phyloP scores from a whole-genome alignment of 257 asterid species.

The Nicotiana paniculata region DNA sequence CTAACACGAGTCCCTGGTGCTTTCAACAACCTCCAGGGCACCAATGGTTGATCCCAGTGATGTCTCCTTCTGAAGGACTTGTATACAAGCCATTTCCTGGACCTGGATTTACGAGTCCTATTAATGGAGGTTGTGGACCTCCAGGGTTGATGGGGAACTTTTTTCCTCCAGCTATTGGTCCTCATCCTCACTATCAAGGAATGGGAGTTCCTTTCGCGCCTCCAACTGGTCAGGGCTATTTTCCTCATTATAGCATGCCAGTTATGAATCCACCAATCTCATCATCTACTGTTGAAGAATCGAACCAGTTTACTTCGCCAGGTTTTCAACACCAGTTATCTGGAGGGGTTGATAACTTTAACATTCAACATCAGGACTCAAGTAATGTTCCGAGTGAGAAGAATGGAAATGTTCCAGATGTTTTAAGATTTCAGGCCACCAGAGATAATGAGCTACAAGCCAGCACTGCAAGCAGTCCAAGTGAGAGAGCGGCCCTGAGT shows the following conservation, averaged over 20 bases:
- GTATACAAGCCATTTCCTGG: slow-evolving; percentile 80
- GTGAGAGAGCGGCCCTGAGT: slow-evolving; percentile 20
- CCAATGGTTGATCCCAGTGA: slow-evolving; percentile 83
- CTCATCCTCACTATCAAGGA: slow-evolving; percentile 35
- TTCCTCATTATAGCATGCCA: slow-evolving; percentile 51
- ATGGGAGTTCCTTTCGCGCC: slow-evolving; percentile 30
- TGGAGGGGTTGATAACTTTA: slow-evolving; percentile 17
- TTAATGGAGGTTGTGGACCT: slow-evolving; percentile 31
- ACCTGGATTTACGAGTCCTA: slow-evolving; percentile 35
- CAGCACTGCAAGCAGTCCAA: slow-evolving; percentile 59
- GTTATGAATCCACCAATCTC: slow-evolving; percentile 34
- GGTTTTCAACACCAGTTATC: slow-evolving; percentile 19
- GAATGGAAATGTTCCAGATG: slow-evolving; percentile 11
- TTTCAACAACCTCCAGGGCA: slow-evolving; percentile 54
- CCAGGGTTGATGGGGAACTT: slow-evolving; percentile 38
- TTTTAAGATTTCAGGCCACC: neutral
- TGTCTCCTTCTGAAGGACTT: slow-evolving; percentile 90
- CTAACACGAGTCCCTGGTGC: slow-evolving; percentile 26
- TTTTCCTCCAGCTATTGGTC: slow-evolving; percentile 29
- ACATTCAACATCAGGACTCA: slow-evolving; percentile 13
- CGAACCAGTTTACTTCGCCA: slow-evolving; percentile 17
- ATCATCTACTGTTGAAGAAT: slow-evolving; percentile 35
- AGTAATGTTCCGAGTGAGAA: slow-evolving; percentile 20
- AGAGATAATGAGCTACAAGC: slow-evolving; percentile 47
- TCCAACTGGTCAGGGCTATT: slow-evolving; percentile 35